Conservation (phyloP, 164 flowering plant species). For the Paratinospora sagittata region DNA sequence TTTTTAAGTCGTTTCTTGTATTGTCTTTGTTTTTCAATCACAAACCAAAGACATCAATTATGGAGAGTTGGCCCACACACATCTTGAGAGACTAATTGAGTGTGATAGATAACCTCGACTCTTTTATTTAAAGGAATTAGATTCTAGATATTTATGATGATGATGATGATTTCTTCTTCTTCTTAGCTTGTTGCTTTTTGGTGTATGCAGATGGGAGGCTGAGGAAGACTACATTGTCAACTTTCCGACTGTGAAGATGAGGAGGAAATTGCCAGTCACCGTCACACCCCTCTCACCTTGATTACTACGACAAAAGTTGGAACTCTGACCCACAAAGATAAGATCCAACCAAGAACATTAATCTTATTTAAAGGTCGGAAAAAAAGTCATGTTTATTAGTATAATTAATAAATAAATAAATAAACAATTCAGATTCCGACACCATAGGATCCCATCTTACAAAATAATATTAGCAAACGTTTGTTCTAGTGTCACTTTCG, state of each 20-base stretch:
- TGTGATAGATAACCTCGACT: too few species aligned
- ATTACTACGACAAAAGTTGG: neutral
- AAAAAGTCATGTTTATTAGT: neutral
- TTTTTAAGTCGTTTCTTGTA: too few species aligned
- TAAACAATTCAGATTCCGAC: neutral
- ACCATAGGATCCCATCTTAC: neutral
- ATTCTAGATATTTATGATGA: neutral
- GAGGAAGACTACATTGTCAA: slow-evolving; percentile 56
- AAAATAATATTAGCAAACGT: slow-evolving; percentile 12
- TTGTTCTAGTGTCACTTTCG: slow-evolving; percentile 31
- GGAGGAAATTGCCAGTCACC: slow-evolving; percentile 62
- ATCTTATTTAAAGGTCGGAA: neutral
- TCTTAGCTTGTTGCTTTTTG: neutral
- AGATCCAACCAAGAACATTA: neutral
- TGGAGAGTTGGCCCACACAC: too few species aligned
- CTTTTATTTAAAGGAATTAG: too few species aligned
- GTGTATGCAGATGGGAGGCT: slow-evolving; percentile 69
- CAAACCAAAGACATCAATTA: too few species aligned
- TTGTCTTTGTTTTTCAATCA: too few species aligned
- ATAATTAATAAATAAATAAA: neutral
- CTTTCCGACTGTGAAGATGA: slow-evolving; percentile 95
- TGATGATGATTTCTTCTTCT: neutral
- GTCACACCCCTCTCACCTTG: slow-evolving; percentile 34
- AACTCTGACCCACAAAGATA: neutral
- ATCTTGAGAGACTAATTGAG: too few species aligned